Evolutionary conservation across 1,284 basidiomycete genomes (phyloP).

Genomic region (Crepidotus sp.): DNA sequence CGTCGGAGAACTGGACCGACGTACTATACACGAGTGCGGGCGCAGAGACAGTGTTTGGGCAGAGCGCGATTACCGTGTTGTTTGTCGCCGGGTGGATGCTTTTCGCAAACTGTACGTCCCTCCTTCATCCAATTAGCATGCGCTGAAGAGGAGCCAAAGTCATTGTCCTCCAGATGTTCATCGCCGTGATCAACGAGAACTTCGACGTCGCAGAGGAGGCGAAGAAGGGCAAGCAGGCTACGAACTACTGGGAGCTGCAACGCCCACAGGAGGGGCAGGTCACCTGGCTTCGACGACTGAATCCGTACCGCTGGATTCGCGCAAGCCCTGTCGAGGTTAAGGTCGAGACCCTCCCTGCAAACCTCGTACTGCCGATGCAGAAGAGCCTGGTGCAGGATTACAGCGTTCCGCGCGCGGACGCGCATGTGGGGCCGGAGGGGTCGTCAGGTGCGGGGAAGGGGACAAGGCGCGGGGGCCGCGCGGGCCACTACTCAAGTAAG

Average conservation of each 20-base stretch:
- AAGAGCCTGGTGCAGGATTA: slow-evolving; percentile 65
- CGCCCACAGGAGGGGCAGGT: slow-evolving; percentile 44
- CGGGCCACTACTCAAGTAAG: slow-evolving; percentile 40
- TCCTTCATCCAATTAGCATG: neutral
- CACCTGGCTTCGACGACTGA: slow-evolving; percentile 70
- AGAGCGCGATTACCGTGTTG: slow-evolving; percentile 66
- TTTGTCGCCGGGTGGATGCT: slow-evolving; percentile 86
- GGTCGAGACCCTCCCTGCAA: slow-evolving; percentile 63
- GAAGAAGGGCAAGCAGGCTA: slow-evolving; percentile 79
- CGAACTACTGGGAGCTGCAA: slow-evolving; percentile 49
- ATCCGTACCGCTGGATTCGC: slow-evolving; percentile 82
- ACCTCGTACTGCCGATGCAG: slow-evolving; percentile 68
- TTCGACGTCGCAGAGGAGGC: slow-evolving; percentile 90
- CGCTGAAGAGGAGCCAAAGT: slow-evolving; percentile 39
- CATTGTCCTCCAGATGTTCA: slow-evolving; percentile 96
- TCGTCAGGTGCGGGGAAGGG: neutral
- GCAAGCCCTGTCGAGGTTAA: slow-evolving; percentile 67
- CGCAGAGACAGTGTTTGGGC: slow-evolving; percentile 60
- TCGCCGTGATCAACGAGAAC: slow-evolving; percentile 98
- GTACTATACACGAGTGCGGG: slow-evolving; percentile 67
- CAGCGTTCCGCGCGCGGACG: slow-evolving; percentile 32
- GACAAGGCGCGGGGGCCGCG: neutral
- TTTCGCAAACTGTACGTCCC: slow-evolving; percentile 79
- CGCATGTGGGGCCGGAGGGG: slow-evolving; percentile 10
- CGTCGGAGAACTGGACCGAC: slow-evolving; percentile 91